Evolutionary conservation across 345 rosid species (phyloP), one percentile per base, ranked within the genome.

Genomic region (Citrus trifoliata): DNA sequence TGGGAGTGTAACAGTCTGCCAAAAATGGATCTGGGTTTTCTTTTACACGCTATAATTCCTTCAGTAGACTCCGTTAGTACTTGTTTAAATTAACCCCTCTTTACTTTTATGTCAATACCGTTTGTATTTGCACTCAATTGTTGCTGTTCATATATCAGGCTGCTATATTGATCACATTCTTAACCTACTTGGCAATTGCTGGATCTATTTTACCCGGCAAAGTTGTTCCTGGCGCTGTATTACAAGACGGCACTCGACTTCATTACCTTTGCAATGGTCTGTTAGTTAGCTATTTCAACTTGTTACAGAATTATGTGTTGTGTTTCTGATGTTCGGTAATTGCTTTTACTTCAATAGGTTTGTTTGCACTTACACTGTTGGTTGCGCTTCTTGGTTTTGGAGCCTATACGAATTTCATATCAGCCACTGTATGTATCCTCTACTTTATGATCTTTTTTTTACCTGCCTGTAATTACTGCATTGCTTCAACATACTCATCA

Each of bases 251-350:
- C 65, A 73, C 51, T 58, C 76, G 76, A 32, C 65, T 73, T 56
- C 76, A 33, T 22, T 73, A 73, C 40, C 76, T 14, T 22, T 73
- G 76, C 76, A 73, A 73, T 33, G 65, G 76, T 73, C 65, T 73
- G 48, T 70, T 70, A 4, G 16, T 35, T 66, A 7, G 24, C 21
- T 12, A 19, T 18, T 65, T 64, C 5, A 33, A 65, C 40, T 65
- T 32, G 1, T 65, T 33, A 65, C 68, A 33, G 37, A 27, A 14
- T 30, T 63, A 30, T 25, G 22, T 25, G 16, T 25, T 14, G 33
- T 28, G 28, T 5, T 70, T 70, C 53, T 19, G 2, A 24, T 4
- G 37, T 30, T 70, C 28, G 60, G 28, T 48, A 27, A 70, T 53
- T 70, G 73, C 5, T 70, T 46, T 70, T 30, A 16, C 58, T 6